These are phyloP conservation scores for Paradendryphiella salina DNA, from an alignment of 2,329 filamentous ascomycete species.

Conservation along the genomic window DNA sequence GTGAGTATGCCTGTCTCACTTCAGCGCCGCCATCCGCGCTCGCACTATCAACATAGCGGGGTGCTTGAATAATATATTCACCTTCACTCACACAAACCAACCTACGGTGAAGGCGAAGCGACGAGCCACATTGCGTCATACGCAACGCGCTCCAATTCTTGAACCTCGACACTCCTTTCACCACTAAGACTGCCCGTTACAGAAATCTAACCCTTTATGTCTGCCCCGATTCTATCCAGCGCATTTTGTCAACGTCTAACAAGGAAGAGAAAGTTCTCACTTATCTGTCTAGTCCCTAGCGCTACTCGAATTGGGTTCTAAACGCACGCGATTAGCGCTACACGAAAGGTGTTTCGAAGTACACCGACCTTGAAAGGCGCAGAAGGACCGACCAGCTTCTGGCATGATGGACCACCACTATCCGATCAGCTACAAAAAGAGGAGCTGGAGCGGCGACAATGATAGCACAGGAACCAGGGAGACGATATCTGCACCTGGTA, in stretches of 20 bases:
- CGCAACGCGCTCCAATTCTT: background rate
- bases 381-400: conserved; percentile 16
- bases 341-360: conserved; percentile 16
- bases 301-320: conserved; percentile 16
- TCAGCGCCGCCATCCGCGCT: background rate
- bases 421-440: background rate
- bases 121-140: background rate
- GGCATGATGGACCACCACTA: conserved; percentile 20
- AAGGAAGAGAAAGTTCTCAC: conserved; percentile 19
- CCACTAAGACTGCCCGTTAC: no score
- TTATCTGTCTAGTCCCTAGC: conserved; percentile 22
- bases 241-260: background rate
- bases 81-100: background rate
- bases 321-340: conserved; percentile 24
- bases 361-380: conserved; percentile 17
- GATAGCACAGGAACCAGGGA: background rate
- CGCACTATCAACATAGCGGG: background rate
- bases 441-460: background rate
- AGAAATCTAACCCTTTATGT: background rate
- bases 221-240: background rate
- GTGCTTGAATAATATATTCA: background rate
- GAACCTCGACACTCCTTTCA: no score
- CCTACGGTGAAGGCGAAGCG: background rate
- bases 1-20: no score
- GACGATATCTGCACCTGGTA: background rate